A percentile compares a stretch with the other conserved stretches of the same genome.
Evolutionary conservation across 805 yeast genomes (phyloP).

Genomic region (Starmerella bombi): DNA sequence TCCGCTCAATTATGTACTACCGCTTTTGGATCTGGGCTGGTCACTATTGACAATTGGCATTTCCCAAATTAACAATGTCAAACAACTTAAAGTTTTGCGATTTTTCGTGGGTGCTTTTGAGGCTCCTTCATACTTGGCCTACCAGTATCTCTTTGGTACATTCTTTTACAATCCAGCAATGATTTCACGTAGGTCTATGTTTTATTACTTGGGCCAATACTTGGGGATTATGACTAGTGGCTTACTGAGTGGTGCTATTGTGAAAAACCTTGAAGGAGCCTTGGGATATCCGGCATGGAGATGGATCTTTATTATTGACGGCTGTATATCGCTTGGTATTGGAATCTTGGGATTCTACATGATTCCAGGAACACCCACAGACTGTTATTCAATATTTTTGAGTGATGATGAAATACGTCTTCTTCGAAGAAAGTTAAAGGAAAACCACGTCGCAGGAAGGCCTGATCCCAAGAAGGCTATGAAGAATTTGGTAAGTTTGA

Average conservation of each 20-base stretch:
- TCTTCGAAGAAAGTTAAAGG: conserved; percentile 33
- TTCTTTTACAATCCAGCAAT: conserved; percentile 43
- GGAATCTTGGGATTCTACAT: conserved; percentile 43
- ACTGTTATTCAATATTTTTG: conserved; percentile 40
- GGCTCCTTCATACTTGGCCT: conserved; percentile 49
- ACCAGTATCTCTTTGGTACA: conserved; percentile 33
- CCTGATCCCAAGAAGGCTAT: conserved; percentile 16
- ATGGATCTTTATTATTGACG: conserved; percentile 62
- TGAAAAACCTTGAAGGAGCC: conserved; percentile 35
- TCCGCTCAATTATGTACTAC: conserved; percentile 42
- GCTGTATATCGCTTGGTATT: conserved; percentile 43
- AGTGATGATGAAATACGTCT: conserved; percentile 45
- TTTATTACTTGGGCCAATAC: conserved; percentile 47
- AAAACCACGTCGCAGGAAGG: conserved; percentile 15
- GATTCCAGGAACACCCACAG: conserved; percentile 55
- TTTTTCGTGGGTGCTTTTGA: conserved; percentile 60
- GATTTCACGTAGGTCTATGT: conserved; percentile 49
- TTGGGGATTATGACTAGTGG: conserved; percentile 52
- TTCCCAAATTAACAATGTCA: conserved; percentile 37
- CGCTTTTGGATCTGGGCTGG: conserved; percentile 52
- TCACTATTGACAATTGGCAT: conserved; percentile 48
- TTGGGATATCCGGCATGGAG: conserved; percentile 52
- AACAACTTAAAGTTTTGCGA: conserved; percentile 46
- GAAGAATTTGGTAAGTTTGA: conserved; percentile 28
- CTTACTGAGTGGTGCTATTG: conserved; percentile 46